Evolutionary conservation across 805 yeast species (phyloP).

Genomic region (Lachancea meyersii): DNA sequence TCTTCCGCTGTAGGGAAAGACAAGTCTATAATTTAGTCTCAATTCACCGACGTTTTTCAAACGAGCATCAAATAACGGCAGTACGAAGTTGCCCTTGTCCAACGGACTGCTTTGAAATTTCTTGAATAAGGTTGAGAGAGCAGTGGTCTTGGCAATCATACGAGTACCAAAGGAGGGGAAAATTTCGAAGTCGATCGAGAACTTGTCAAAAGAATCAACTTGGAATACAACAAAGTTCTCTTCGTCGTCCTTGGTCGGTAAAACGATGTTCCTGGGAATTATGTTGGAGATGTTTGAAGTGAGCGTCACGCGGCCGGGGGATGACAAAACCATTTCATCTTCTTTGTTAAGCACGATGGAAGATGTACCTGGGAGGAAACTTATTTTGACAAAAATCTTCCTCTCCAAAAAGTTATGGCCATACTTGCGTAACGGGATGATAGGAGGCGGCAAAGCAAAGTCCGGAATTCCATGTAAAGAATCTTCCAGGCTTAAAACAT

Average conservation of each 20-base stretch:
- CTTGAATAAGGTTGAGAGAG: constrained; percentile 48
- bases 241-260: constrained; percentile 61
- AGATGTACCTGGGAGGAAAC: constrained; percentile 47
- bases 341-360: constrained; percentile 42
- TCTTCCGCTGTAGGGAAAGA: constrained; percentile 79
- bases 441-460: constrained; percentile 90
- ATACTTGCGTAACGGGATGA: constrained; percentile 84
- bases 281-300: constrained; percentile 71
- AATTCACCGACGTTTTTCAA: constrained; percentile 77
- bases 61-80: constrained; percentile 79
- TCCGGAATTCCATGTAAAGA: constrained; percentile 73
- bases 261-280: constrained; percentile 77
- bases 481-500: constrained; percentile 10
- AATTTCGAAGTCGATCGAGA: constrained; percentile 78
- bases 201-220: constrained; percentile 67
- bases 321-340: constrained; percentile 37
- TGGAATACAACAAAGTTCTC: constrained; percentile 72
- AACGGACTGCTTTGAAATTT: constrained; percentile 36
- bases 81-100: constrained; percentile 33
- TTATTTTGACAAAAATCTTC: constrained; percentile 74
- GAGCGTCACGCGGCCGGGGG: constrained; percentile 79
- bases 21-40: constrained; percentile 69
- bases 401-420: constrained; percentile 95
- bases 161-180: constrained; percentile 94
- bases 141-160: constrained; percentile 81